Evolutionary conservation across 306 rosid species (phyloP), one percentile per base, ranked within the genome.

Genomic region (Styphnolobium japonicum): DNA sequence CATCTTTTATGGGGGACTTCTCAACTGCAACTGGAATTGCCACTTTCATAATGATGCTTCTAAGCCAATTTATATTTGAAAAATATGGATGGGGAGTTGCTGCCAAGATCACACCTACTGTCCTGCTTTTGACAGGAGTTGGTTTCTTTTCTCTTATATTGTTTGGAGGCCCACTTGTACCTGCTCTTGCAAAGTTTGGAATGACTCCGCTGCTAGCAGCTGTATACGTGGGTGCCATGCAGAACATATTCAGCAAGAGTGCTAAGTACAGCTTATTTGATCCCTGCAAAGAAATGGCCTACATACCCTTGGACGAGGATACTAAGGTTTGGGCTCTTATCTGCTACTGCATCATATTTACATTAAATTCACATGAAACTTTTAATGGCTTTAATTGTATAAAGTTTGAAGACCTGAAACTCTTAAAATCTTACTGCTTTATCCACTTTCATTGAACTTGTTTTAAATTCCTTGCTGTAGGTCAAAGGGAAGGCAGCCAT

Each of bases 211-310:
- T 96, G 74, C 98, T 96, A 71, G 99, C 99, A 25, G 99, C 99
- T 16, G 99, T 96, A 0, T 96, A 91, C 51, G 99, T 96, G 48
- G 99, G 99, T 77, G 99, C 99, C n/a, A 0, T 96, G 96, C 99
- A 96, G 77, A 96, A 96, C 89, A 93, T 96, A 65, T 96, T 96
- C 88, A 96, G 99, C 93, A 96, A 96, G 88, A 93, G 99, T 87
- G 99, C 99, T 21, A 96, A 93, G 80, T 96, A 96, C 89, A 96
- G 99, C 67, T 88, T 96, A 70, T 96, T 96, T 29, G 99, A 96
- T 80, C 99, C 99, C 0, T 96, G 99, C 89, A 96, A 96, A 82
- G 99, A 96, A 85, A 96, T 96, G 99, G 99, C 99, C 37, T 96
- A 96, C 79, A 96, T 96, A 82, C 99, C 99, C 43, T 86, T 96